phyloP scores from a whole-genome alignment of 768 basidiomycete species.

The Russula vinacea region DNA sequence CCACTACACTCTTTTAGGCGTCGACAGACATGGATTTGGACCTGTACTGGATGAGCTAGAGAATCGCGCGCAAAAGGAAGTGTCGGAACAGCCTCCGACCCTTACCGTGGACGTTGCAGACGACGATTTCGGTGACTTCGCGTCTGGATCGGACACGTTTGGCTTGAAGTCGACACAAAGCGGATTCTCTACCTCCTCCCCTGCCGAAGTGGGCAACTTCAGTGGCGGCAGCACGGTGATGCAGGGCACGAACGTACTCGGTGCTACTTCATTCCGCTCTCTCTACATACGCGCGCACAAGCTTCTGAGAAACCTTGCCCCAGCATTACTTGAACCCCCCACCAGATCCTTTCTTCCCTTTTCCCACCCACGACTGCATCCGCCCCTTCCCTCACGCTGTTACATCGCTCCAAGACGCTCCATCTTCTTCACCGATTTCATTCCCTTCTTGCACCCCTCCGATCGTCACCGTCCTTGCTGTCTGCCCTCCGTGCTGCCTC shows the following conservation, averaged over 20 bases:
- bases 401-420: conserved; percentile 47
- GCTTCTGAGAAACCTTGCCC: conserved; percentile 58
- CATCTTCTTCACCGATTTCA: conserved; percentile 74
- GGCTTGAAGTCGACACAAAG: conserved; percentile 18
- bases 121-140: conserved; percentile 90
- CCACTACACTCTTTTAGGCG: conserved; percentile 61
- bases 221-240: conserved; percentile 39
- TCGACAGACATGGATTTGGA: conserved; percentile 45
- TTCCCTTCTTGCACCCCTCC: conserved; percentile 71
- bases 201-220: conserved; percentile 50
- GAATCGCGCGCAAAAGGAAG: conserved; percentile 41
- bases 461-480: conserved; percentile 59
- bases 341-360: conserved; percentile 61
- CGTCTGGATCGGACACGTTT: conserved; percentile 38
- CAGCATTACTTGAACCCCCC: conserved; percentile 59
- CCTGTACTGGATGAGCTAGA: conserved; percentile 61
- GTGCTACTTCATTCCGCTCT: conserved; percentile 44
- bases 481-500: conserved; percentile 69
- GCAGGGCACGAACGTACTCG: conserved; percentile 38
- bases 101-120: conserved; percentile 59
- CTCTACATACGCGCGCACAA: conserved; percentile 65
- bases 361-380: conserved; percentile 37
- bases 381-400: conserved; percentile 41
- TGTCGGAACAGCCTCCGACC: conserved; percentile 53
- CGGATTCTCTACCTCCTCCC: conserved; percentile 30